Evolutionary conservation across 208 protist species (phyloP), one percentile per base, ranked within the genome.

Genomic region (Kentomonas sorsogonicus): DNA sequence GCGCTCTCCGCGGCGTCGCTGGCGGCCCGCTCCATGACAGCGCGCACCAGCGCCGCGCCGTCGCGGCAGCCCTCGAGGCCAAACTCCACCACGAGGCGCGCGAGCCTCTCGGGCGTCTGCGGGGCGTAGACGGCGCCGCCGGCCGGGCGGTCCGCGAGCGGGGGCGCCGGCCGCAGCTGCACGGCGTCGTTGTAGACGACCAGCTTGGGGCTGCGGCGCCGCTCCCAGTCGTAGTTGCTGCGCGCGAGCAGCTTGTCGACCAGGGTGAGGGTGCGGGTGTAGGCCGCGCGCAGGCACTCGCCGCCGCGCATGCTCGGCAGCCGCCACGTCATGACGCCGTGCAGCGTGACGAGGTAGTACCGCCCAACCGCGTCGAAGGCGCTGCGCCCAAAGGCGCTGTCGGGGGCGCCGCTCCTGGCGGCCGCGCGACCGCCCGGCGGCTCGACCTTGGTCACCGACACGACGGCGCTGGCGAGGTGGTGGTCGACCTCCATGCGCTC

Each of bases 261-360:
- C 38, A 93, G 61, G 10, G 72, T 74, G 25, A 93, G 45, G 15
- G 79, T 72, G 23, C 82, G 74, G 34, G 86, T 77, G 66, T 88
- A 91, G 39, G 59, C 64, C 7, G 79, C 79, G 1, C 43, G 29
- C 27, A 90, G 38, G 20, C 62, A 78, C 59, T 83, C 72, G 6
- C 23, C 20, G 29, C 58, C 55, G 43, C 59, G 75, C 83, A 91
- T 91, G 61, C 78, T 89, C 31, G 87, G 87, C 33, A 85, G 63
- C 3, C 65, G 72, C 83, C 83, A 94, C 15, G 81, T 82, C 77
- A 94, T 90, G 20, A 74, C 29, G 23, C 86, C 83, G 64, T 93
- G 86, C 5, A 93, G 58, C 6, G 79, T 86, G 10, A 90, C 86
- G 25, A 89, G 40, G 54, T 83, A 77, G 45, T 50, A 50, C 31